A percentile compares a stretch with the other conserved stretches of the same genome.
These are phyloP conservation scores for Bipolaris sorokiniana DNA, from an alignment of 2,329 filamentous ascomycete species.

Conservation along the genomic window DNA sequence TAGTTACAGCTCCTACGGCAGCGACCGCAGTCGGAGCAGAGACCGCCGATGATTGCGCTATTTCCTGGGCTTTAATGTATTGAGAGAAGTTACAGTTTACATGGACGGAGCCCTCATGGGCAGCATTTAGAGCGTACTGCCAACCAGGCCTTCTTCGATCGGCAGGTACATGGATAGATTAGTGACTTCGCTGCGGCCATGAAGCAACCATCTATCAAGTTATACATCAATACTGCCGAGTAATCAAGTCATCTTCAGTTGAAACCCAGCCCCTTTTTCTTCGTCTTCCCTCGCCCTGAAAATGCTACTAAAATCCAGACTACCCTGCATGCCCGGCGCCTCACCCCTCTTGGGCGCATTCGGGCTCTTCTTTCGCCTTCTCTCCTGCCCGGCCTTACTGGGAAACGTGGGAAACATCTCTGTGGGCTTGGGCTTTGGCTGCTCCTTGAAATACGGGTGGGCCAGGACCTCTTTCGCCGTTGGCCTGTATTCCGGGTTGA, in stretches of 20 bases:
- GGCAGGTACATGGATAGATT: neutral
- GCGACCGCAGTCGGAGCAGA: constrained; percentile 57
- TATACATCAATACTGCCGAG: neutral
- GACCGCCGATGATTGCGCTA: constrained; percentile 23
- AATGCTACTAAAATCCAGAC: constrained; percentile 57
- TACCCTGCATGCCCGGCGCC: constrained; percentile 52
- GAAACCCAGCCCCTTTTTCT: constrained; percentile 57
- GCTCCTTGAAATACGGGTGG: constrained; percentile 86
- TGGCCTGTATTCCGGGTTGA: constrained; percentile 76
- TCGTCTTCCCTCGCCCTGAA: constrained; percentile 58
- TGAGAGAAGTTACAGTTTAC: neutral
- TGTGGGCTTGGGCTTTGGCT: constrained; percentile 86
- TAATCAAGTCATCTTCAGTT: constrained; percentile 40
- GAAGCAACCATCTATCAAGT: neutral
- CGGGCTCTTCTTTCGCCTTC: constrained; percentile 74
- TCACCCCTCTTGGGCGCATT: constrained; percentile 82
- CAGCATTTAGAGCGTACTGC: neutral
- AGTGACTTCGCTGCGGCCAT: neutral
- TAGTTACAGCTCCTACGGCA: constrained; percentile 69
- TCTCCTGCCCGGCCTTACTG: constrained; percentile 91
- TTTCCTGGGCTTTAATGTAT: neutral
- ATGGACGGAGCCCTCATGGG: neutral
- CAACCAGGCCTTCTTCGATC: neutral
- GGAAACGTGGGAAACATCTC: constrained; percentile 97
- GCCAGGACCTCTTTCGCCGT: constrained; percentile 74